Conservation (phyloP, 2,329 filamentous ascomycete genomes). For the Ilyonectria robusta region DNA sequence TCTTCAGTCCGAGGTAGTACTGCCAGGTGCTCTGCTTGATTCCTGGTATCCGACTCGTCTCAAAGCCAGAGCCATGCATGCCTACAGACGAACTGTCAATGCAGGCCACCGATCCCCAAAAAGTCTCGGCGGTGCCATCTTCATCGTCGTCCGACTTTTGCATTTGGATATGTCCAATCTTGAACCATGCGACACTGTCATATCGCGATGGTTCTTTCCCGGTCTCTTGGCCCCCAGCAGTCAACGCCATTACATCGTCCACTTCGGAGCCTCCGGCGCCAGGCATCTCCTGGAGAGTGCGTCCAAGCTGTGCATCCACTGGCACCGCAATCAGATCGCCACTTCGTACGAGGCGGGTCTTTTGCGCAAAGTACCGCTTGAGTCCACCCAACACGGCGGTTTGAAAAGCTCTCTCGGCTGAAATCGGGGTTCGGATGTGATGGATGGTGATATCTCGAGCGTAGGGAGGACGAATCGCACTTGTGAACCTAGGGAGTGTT, state of each 20-base stretch:
- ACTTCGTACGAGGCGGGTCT: conserved; percentile 84
- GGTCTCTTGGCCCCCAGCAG: conserved; percentile 55
- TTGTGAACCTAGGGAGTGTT: conserved; percentile 69
- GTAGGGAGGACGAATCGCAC: conserved; percentile 69
- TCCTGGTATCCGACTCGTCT: conserved; percentile 84
- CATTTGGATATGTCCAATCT: conserved; percentile 80
- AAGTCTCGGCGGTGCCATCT: conserved; percentile 74
- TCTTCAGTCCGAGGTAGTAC: conserved; percentile 87
- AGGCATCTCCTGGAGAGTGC: conserved; percentile 82
- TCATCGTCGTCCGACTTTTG: conserved; percentile 68
- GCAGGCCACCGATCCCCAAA: conserved; percentile 88
- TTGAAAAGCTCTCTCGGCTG: conserved; percentile 87
- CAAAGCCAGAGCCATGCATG: conserved; percentile 92
- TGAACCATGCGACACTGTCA: conserved; percentile 90
- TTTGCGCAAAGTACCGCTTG: conserved; percentile 89
- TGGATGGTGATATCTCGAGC: conserved; percentile 86
- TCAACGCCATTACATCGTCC: conserved; percentile 76
- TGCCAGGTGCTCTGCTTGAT: conserved; percentile 85
- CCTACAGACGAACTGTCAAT: conserved; percentile 90
- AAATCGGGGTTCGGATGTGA: conserved; percentile 90
- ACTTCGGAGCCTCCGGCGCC: conserved; percentile 74
- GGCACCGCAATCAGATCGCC: conserved; percentile 92
- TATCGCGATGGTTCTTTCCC: conserved; percentile 52
- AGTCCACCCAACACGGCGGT: conserved; percentile 88
- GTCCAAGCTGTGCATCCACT: conserved; percentile 87